Evolutionary conservation across 1,284 basidiomycete species (phyloP), one percentile per base, ranked within the genome.

Genomic region (Pyrrhoderma noxium): DNA sequence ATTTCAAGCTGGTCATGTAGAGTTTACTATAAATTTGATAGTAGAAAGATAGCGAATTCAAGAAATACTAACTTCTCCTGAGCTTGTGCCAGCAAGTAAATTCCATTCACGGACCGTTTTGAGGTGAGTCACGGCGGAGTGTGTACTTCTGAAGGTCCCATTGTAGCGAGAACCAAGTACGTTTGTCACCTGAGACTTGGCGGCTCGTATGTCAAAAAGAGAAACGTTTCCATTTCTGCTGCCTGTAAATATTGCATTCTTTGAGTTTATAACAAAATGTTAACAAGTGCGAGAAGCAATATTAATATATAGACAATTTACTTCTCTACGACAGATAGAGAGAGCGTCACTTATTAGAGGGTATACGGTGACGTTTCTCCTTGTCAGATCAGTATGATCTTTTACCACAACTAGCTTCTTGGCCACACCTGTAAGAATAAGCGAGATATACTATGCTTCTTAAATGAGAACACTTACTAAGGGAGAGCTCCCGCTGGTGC

Each of bases 331-430:
- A 44, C 69, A 62, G 16, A 84, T 64, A 7, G 81, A 63, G 55
- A 86, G 75, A 0, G 85, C 78, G 58, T 85, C 83, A 47, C 80
- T 83, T 18, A 70, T 59, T 0, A 80, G 82, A 21, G 70, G 27
- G 27, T 31, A 82, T 61, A 53, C 5, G 11, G 22, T 45, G 13
- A 19, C 31, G 9, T 65, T 59, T 31, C 57, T 54, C 7, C 61
- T 58, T n/a, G 66, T 62, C 5, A 61, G 82, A 60, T 51, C 34
- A 27, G 75, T 72, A 40, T 85, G 67, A 53, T 84, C 77, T 2
- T 69, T 62, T 1, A 85, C 61, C 45, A 76, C 65, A 0, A 80
- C 67, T 0, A 74, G 80, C 36, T 70, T 71, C 37, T 67, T 66
- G 54, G 69, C 70, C 13, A 75, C 74, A 34, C 81, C 82, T 84